These are phyloP conservation scores for Syncephalis fuscata DNA, from an alignment of 371 early-diverging fungal genomes.

Conservation along the genomic window DNA sequence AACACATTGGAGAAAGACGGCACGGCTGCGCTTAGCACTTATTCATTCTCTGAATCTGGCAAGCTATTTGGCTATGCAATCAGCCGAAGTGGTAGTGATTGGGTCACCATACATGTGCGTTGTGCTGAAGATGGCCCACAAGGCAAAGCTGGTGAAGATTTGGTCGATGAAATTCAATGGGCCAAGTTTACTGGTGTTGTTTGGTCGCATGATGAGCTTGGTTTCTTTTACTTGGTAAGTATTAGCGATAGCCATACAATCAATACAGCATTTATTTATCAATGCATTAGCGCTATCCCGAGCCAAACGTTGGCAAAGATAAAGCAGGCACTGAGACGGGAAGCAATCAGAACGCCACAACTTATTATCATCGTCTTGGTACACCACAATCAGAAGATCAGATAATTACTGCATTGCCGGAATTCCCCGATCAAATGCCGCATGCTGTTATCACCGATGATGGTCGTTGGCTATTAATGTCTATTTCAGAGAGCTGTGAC, in stretches of 20 bases:
- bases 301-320: constrained; percentile 16
- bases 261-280: neutral
- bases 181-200: constrained; percentile 31
- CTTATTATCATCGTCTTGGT: constrained; percentile 28
- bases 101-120: constrained; percentile 32
- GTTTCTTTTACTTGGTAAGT: constrained; percentile 36
- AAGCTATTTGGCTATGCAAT: constrained; percentile 15
- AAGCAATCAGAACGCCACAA: constrained; percentile 20
- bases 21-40: constrained; percentile 15
- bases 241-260: constrained; percentile 2
- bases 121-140: constrained; percentile 3
- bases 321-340: constrained; percentile 43
- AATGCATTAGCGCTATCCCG: constrained; percentile 12
- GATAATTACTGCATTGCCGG: constrained; percentile 21
- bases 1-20: constrained; percentile 15
- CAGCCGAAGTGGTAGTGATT: constrained; percentile 37
- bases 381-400: constrained; percentile 27
- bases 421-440: constrained; percentile 20
- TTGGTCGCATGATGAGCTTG: constrained; percentile 41
- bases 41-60: constrained; percentile 33
- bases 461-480: constrained; percentile 30
- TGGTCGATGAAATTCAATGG: constrained; percentile 19
- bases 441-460: constrained; percentile 20
- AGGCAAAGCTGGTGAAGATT: constrained; percentile 6
- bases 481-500: constrained; percentile 19